Evolutionary conservation across 495 filamentous ascomycete species (phyloP), one percentile per base, ranked within the genome.

Genomic region (Aspergillus leporis): DNA sequence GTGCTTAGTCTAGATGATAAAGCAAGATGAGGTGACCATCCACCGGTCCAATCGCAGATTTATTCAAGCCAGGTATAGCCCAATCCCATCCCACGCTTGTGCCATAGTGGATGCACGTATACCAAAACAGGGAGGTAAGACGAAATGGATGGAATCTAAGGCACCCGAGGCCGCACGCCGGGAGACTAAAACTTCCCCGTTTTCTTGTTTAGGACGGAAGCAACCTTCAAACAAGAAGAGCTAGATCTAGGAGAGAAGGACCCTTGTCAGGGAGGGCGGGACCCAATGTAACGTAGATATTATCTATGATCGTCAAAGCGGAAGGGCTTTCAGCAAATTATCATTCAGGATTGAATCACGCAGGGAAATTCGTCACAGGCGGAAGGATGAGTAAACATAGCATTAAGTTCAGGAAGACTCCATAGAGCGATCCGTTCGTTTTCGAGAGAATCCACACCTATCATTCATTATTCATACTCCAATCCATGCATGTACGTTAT

Each of bases 381-480:
- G 8, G 43, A 47, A 47, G 18, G 43, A 47, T 22, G 43, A 47
- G 43, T 47, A 22, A 47, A 47, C 19, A 47, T 47, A n/a, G 3
- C 43, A 47, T 22, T 21, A 23, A 22, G 6, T 47, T 47, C 43
- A 47, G 43, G 21, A 21, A 22, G 21, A 47, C 19, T 47, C 43
- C 43, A 47, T 28, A 28, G 25, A 28, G 3, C 3, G 25, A 28
- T 6, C 38, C 38, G 1, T n/a, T 16, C 2, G 12, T 3, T 41
- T 41, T 19, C 43, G 21, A 47, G 43, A 47, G 10, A 47, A 22
- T 23, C 43, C 43, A 47, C 18, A 22, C 19, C 43, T 22, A 23
- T 23, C 43, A 13, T 40, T 40, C 36, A 47, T 47, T 47, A 47
- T 47, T 23, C 41, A 45, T 45, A 45, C n/a, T 45, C 41, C 41